phyloP scores from a whole-genome alignment of 208 protist species.

The Porcisia deanei region DNA sequence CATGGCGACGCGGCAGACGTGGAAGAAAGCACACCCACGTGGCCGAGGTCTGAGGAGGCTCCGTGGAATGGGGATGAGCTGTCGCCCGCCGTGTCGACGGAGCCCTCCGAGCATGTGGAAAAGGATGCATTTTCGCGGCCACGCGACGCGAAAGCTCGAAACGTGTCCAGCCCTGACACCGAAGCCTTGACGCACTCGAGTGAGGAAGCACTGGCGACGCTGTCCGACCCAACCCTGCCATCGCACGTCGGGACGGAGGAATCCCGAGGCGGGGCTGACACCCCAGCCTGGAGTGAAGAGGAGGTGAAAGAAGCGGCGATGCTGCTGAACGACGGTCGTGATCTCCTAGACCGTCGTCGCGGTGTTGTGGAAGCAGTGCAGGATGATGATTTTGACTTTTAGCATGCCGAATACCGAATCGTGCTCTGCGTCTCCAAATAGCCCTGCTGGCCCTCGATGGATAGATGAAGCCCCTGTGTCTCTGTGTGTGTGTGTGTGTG shows the following conservation, averaged over 20 bases:
- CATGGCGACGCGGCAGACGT: not conserved
- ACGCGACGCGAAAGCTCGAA: not conserved
- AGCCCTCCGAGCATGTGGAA: not conserved
- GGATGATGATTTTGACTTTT: conserved; percentile 39
- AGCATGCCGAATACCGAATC: conserved; percentile 22
- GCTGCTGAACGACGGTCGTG: conserved; percentile 13
- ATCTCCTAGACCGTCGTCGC: conserved; percentile 22
- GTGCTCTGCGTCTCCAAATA: not conserved
- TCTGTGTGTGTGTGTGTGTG: not conserved
- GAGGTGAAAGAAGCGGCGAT: not conserved
- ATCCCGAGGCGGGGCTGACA: not conserved
- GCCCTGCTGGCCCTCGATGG: not conserved
- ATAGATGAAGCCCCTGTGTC: not conserved
- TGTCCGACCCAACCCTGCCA: not conserved
- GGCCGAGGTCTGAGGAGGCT: not conserved
- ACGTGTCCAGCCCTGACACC: not conserved
- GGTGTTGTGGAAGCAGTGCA: conserved; percentile 25
- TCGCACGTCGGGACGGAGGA: not conserved
- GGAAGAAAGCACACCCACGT: not conserved
- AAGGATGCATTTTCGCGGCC: not conserved
- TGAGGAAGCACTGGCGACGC: not conserved
- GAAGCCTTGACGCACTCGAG: not conserved
- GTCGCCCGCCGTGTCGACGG: not conserved
- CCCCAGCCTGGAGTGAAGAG: not conserved
- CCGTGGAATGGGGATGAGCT: not conserved